Percentiles rank a stretch among this genome's conserved stretches.
Evolutionary conservation across 73 alveolate species (phyloP).

Genomic region (Paramecium sonneborni): DNA sequence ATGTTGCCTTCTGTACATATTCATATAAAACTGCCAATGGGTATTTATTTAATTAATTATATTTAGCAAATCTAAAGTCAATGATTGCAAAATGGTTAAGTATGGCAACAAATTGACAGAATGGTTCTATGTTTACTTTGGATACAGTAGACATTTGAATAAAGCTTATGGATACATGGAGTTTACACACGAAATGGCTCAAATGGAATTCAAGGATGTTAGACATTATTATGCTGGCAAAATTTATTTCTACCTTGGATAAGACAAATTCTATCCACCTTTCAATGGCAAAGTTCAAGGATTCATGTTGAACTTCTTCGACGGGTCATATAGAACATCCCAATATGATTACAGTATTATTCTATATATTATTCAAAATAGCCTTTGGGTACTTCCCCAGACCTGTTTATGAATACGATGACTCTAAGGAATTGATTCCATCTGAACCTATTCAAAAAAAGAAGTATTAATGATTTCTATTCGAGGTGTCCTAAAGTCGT

Average conservation of each 20-base stretch:
- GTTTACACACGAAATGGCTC: constrained; percentile 1
- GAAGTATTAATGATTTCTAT: background rate
- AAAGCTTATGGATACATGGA: constrained; percentile 39
- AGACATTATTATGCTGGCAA: constrained; percentile 20
- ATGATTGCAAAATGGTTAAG: constrained; percentile 21
- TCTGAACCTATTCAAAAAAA: constrained; percentile 2
- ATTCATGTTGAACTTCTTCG: constrained; percentile 30
- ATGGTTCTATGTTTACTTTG: constrained; percentile 55
- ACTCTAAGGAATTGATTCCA: background rate
- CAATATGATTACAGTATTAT: constrained; percentile 2
- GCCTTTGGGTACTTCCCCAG: constrained; percentile 36
- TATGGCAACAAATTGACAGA: constrained; percentile 11
- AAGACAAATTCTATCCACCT: constrained; percentile 56
- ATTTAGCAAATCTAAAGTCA: background rate
- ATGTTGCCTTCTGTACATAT: constrained; percentile 41
- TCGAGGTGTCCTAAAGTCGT: background rate
- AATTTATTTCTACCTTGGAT: constrained; percentile 20
- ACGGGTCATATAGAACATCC: background rate
- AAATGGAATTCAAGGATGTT: constrained; percentile 7
- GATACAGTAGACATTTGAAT: background rate
- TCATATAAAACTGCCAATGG: background rate
- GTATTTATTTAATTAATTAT: background rate
- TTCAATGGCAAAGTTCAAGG: constrained; percentile 21
- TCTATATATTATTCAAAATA: background rate
- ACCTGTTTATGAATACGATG: background rate